These are phyloP conservation scores for Acacia acuminata DNA, from an alignment of 306 rosid species.

Conservation along the genomic window DNA sequence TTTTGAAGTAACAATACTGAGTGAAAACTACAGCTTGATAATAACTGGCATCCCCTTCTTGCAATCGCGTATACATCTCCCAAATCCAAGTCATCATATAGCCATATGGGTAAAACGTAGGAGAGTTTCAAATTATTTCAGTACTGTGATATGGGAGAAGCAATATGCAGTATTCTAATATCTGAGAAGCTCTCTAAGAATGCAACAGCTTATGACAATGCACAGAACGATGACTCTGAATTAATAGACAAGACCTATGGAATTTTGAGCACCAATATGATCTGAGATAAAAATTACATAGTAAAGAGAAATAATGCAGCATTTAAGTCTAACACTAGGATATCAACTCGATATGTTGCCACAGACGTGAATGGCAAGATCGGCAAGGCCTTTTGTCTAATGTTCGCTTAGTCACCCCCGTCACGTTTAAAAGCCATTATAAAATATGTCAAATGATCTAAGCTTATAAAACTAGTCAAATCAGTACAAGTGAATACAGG, in stretches of 20 bases:
- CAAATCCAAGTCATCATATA: conserved; percentile 30
- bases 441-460: background rate
- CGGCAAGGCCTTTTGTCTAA: conserved; percentile 22
- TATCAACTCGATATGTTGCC: conserved; percentile 35
- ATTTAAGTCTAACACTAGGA: conserved; percentile 1
- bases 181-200: conserved; percentile 18
- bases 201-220: conserved; percentile 19
- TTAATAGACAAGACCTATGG: conserved; percentile 12
- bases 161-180: conserved; percentile 17
- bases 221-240: conserved; percentile 10
- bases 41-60: conserved; percentile 19
- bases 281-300: conserved; percentile 31
- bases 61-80: conserved; percentile 25
- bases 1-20: conserved; percentile 23
- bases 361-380: conserved; percentile 32
- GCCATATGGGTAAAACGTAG: conserved; percentile 4
- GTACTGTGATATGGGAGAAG: conserved; percentile 8
- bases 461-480: conserved; percentile 12
- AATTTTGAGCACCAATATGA: conserved; percentile 12
- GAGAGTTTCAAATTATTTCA: conserved; percentile 17
- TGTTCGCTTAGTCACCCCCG: conserved; percentile 1
- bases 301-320: conserved; percentile 21
- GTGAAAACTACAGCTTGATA: conserved; percentile 16
- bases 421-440: conserved; percentile 19
- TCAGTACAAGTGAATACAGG: conserved; percentile 11